These are phyloP conservation scores for Cystofilobasidium ferigula DNA, from an alignment of 768 basidiomycete species.

Conservation along the genomic window DNA sequence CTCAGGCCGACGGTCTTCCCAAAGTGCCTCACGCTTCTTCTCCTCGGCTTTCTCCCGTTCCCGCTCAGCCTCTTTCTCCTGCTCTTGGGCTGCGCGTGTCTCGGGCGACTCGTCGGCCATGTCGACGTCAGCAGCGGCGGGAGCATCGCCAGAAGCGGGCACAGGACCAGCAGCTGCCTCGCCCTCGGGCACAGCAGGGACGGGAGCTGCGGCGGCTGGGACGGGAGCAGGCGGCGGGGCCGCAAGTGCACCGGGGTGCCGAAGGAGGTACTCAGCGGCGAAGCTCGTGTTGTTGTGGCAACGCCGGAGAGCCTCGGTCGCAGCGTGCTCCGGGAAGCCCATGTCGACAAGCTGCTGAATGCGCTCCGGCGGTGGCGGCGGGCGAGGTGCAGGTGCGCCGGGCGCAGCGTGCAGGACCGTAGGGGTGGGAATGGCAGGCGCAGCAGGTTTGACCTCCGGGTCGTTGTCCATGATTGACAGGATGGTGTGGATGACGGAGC, in stretches of 20 bases:
- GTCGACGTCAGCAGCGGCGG: conserved; percentile 15
- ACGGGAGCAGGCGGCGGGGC: conserved; percentile 33
- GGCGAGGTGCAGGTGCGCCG: conserved; percentile 15
- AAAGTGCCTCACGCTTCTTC: conserved; percentile 14
- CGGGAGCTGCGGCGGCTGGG: conserved; percentile 19
- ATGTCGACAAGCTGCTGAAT: conserved; percentile 82
- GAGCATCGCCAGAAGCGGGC: background rate
- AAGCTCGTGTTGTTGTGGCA: conserved; percentile 77
- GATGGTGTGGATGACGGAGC: conserved; percentile 62
- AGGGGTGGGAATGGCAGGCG: conserved; percentile 36
- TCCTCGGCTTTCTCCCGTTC: conserved; percentile 7
- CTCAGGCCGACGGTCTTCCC: conserved; percentile 43
- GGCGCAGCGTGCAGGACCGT: background rate
- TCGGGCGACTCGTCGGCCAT: background rate
- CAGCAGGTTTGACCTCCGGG: conserved; percentile 56
- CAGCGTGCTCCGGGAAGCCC: conserved; percentile 88
- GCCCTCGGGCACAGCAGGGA: conserved; percentile 49
- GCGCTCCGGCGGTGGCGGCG: conserved; percentile 47
- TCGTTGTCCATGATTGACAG: conserved; percentile 73
- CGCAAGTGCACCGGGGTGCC: conserved; percentile 61
- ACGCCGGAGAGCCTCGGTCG: conserved; percentile 68
- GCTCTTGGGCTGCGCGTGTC: background rate
- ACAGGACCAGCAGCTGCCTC: conserved; percentile 29
- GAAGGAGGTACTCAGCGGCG: conserved; percentile 75
- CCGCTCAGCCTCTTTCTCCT: conserved; percentile 25